phyloP scores from a whole-genome alignment of 2,329 filamentous ascomycete genomes.

The Fusarium anthophilum region DNA sequence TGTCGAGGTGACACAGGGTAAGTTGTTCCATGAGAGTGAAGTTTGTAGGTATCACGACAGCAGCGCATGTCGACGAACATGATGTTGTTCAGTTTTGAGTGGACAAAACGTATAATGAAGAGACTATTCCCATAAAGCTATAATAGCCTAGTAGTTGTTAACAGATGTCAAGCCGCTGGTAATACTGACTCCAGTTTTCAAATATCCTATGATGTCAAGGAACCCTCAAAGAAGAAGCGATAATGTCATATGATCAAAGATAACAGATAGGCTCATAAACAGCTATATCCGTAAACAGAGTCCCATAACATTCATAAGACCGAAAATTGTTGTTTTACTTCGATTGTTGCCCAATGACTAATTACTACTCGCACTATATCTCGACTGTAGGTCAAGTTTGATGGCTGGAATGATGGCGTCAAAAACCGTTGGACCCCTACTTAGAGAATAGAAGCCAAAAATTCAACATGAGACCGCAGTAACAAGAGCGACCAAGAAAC shows the following conservation, averaged over 20 bases:
- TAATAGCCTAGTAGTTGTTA: neutral
- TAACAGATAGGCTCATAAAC: neutral
- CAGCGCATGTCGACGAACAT: neutral
- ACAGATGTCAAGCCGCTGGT: neutral
- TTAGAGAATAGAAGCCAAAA: neutral
- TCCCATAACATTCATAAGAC: neutral
- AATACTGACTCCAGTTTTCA: neutral
- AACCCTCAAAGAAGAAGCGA: too few relatives aligned
- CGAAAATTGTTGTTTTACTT: neutral
- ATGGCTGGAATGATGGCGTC: constrained; percentile 2
- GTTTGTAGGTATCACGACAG: neutral
- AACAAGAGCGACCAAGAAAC: neutral
- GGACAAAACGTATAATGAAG: too few relatives aligned
- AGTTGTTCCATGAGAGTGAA: neutral
- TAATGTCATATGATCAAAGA: too few relatives aligned
- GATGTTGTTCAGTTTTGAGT: neutral
- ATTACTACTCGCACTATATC: too few relatives aligned
- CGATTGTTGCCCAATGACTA: neutral
- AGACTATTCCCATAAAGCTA: neutral
- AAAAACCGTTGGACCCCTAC: neutral
- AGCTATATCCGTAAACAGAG: neutral
- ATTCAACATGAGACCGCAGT: too few relatives aligned
- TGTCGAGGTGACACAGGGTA: constrained; percentile 17
- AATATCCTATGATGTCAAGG: too few relatives aligned
- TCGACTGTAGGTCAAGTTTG: neutral